phyloP scores from a whole-genome alignment of 208 protist species.

The Leishmania mexicana region DNA sequence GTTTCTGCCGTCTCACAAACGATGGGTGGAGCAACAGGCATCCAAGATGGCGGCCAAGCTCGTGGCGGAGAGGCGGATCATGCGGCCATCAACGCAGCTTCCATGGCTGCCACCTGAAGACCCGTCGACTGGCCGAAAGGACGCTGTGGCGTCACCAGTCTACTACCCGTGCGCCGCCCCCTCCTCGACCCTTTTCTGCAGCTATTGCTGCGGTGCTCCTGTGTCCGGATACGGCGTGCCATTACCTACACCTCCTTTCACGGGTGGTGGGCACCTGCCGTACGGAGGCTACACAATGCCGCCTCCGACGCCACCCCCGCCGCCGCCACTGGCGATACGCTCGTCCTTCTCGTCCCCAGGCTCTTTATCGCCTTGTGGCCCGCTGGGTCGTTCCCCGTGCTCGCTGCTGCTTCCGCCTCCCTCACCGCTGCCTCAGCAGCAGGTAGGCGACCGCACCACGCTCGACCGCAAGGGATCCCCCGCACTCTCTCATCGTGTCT shows the following conservation, averaged over 20 bases:
- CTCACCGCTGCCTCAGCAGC: background rate
- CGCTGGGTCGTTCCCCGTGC: background rate
- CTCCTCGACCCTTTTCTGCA: background rate
- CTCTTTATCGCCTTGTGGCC: background rate
- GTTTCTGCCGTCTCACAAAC: constrained; percentile 44
- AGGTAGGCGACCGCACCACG: background rate
- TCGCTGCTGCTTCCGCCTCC: background rate
- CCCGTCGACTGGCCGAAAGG: background rate
- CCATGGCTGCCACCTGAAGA: background rate
- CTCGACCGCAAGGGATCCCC: background rate
- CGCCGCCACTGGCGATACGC: background rate
- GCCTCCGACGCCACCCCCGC: background rate
- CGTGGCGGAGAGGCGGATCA: background rate
- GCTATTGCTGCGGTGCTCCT: background rate
- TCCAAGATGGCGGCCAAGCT: constrained; percentile 12
- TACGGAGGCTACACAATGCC: background rate
- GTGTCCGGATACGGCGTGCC: background rate
- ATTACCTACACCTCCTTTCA: background rate
- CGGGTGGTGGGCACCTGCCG: background rate
- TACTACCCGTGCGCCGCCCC: constrained; percentile 3
- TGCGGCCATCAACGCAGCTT: constrained; percentile 5
- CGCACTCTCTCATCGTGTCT: background rate
- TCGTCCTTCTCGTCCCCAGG: background rate
- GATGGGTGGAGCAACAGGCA: constrained; percentile 22
- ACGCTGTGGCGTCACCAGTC: background rate